Percentiles rank a stretch among this genome's conserved stretches.
Conservation (phyloP, 306 rosid species). For the Pyrus pyrifolia region DNA sequence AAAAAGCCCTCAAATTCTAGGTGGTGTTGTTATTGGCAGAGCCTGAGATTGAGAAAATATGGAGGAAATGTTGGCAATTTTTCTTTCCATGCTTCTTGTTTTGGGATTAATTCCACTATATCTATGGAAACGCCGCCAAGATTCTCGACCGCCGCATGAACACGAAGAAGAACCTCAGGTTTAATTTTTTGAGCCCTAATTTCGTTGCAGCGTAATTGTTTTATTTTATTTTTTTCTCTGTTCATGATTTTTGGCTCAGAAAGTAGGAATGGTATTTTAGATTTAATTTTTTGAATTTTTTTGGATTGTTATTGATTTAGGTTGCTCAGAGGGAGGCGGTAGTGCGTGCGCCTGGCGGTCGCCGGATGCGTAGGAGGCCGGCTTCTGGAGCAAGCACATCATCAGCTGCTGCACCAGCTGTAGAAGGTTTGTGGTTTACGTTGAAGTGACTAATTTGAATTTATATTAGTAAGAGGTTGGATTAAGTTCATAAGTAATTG, state of each 20-base stretch:
- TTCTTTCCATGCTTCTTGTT: conserved; percentile 62
- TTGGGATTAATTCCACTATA: conserved; percentile 61
- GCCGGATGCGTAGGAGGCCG: conserved; percentile 87
- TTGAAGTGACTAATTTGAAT: not conserved
- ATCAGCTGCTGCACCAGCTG: conserved; percentile 36
- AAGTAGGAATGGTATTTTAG: not conserved
- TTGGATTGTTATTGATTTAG: conserved; percentile 24
- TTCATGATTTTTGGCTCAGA: too few species aligned
- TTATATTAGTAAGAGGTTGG: not conserved
- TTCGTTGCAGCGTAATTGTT: not conserved
- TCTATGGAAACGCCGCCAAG: conserved; percentile 71
- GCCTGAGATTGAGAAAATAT: conserved; percentile 22
- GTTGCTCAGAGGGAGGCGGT: conserved; percentile 66
- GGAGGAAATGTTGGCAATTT: conserved; percentile 55
- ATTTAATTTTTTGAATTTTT: not conserved
- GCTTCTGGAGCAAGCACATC: conserved; percentile 87
- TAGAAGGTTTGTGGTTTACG: conserved; percentile 45
- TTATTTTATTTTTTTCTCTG: too few species aligned
- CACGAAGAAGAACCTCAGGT: conserved; percentile 70
- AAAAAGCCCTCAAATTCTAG: too few species aligned
- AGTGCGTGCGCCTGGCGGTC: conserved; percentile 61
- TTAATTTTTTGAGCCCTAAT: not conserved
- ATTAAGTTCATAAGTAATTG: not conserved
- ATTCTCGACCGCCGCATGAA: conserved; percentile 37
- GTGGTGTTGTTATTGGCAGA: not conserved